Evolutionary conservation across 2,329 filamentous ascomycete genomes (phyloP).

Genomic region (Chrysoporthe austroafricana): DNA sequence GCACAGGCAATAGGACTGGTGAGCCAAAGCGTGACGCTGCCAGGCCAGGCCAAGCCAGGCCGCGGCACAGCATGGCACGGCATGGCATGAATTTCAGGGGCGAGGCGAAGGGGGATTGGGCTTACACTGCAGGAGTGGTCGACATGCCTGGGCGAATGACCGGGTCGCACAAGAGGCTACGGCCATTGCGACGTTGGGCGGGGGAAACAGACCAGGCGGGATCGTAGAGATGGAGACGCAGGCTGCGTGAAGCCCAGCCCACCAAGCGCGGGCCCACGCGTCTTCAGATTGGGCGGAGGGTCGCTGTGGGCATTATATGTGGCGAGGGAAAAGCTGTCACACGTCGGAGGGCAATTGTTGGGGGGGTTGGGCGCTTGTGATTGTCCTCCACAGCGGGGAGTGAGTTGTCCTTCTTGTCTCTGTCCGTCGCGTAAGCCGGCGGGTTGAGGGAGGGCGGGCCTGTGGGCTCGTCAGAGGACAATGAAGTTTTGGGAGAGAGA

Average conservation of each 20-base stretch:
- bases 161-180: constrained; percentile 27
- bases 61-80: not conserved
- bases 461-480: not conserved
- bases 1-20: not conserved
- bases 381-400: no score
- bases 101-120: not conserved
- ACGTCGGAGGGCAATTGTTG: not conserved
- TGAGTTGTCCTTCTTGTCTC: not conserved
- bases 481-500: not conserved
- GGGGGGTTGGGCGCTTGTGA: not conserved
- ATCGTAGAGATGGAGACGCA: constrained; percentile 13
- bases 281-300: constrained; percentile 15
- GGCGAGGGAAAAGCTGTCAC: not conserved
- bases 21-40: constrained; percentile 5
- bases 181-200: constrained; percentile 26
- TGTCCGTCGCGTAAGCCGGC: constrained; percentile 4
- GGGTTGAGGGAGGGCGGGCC: not conserved
- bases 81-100: constrained; percentile 11
- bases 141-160: constrained; percentile 25
- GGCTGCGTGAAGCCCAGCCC: constrained; percentile 25
- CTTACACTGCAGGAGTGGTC: constrained; percentile 30
- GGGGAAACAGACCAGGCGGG: not conserved
- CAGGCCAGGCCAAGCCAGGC: not conserved
- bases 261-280: constrained; percentile 24
- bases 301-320: constrained; percentile 19